Conservation (phyloP, 2,329 filamentous ascomycete genomes). For the Westerdykella ornata region DNA sequence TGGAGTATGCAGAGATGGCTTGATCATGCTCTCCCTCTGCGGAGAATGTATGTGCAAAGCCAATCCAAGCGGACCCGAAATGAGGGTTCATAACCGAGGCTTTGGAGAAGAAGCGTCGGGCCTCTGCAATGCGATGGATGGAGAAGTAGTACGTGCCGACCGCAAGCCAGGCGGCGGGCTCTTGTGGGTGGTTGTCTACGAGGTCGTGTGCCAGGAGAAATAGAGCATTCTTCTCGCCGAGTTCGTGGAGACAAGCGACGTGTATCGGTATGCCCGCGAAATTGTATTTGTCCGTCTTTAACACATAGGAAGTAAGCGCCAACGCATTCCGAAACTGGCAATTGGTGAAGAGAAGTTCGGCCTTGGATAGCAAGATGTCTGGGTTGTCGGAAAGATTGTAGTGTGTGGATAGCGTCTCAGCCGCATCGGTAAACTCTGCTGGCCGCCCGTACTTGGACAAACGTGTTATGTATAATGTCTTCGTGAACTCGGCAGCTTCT, state of each 20-base stretch:
- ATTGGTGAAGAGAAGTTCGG: conserved; percentile 88
- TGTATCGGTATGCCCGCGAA: conserved; percentile 86
- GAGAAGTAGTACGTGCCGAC: conserved; percentile 92
- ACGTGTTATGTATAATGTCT: conserved; percentile 91
- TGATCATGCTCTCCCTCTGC: conserved; percentile 97
- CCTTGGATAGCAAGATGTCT: conserved; percentile 82
- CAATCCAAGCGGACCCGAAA: conserved; percentile 96
- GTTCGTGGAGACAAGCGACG: conserved; percentile 82
- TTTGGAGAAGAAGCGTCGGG: conserved; percentile 93
- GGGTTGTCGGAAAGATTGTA: conserved; percentile 83
- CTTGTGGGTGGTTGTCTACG: conserved; percentile 82
- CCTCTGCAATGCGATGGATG: conserved; percentile 84
- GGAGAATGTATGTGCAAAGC: conserved; percentile 96
- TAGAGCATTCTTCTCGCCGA: conserved; percentile 76
- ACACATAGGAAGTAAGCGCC: conserved; percentile 72
- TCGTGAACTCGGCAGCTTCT: conserved; percentile 88
- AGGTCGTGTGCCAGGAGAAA: conserved; percentile 91
- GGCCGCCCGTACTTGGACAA: conserved; percentile 93
- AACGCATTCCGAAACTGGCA: conserved; percentile 88
- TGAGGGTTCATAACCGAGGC: conserved; percentile 96
- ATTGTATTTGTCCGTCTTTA: conserved; percentile 80
- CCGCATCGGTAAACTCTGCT: conserved; percentile 71
- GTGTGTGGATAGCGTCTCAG: conserved; percentile 86
- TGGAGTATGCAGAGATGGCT: conserved; percentile 95
- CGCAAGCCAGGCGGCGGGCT: conserved; percentile 87